phyloP scores from a whole-genome alignment of 441 rosid species.

The Syzygium syzygioides region DNA sequence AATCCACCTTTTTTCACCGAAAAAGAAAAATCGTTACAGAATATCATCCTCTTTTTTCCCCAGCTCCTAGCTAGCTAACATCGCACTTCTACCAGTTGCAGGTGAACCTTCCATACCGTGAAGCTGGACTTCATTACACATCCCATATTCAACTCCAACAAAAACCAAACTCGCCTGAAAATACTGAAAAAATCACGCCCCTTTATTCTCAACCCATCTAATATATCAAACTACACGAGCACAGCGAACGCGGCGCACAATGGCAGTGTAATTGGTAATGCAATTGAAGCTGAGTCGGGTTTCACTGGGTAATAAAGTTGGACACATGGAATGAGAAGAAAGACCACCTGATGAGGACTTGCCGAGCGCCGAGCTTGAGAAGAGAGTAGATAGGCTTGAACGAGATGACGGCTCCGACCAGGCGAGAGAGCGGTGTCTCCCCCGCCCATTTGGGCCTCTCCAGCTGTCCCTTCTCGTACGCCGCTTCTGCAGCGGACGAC shows the following conservation, averaged over 20 bases:
- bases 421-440: conserved; percentile 46
- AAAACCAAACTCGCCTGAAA: background rate
- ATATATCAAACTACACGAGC: background rate
- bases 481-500: conserved; percentile 5
- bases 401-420: conserved; percentile 43
- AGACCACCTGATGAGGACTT: conserved; percentile 47
- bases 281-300: background rate
- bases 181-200: too few relatives aligned
- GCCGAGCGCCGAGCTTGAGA: conserved; percentile 58
- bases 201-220: background rate
- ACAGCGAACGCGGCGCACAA: background rate
- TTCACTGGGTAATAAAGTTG: background rate
- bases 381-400: conserved; percentile 49
- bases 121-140: background rate
- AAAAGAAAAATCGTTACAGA: background rate
- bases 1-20: background rate
- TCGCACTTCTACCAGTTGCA: background rate
- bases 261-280: background rate
- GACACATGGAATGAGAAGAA: background rate
- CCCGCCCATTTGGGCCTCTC: conserved; percentile 57
- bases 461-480: conserved; percentile 45
- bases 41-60: background rate
- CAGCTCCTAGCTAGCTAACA: background rate
- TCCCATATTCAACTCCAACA: background rate
- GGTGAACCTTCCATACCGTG: background rate